A percentile compares a stretch with the other conserved stretches of the same genome.
Conservation (phyloP, 441 rosid genomes). For the Arabidopsis lyrata region DNA sequence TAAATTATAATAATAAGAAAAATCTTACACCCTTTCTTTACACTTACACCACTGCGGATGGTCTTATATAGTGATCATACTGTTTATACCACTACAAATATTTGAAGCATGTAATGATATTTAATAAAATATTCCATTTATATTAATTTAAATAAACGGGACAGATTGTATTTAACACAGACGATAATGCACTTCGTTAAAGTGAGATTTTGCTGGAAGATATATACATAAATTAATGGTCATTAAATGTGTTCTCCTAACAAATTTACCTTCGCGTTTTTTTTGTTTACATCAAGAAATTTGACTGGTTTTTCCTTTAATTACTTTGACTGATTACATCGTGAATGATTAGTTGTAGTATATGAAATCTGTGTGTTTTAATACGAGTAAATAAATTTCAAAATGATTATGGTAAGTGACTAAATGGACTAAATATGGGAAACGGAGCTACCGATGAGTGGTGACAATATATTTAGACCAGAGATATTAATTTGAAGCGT, state of each 20-base stretch:
- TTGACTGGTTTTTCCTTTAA: slow-evolving; percentile 22
- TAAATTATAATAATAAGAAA: too few species aligned
- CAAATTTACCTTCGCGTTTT: neutral
- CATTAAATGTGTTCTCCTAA: slow-evolving; percentile 10
- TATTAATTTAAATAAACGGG: slow-evolving; percentile 1
- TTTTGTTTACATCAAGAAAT: neutral
- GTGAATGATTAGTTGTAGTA: slow-evolving; percentile 26
- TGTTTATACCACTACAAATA: slow-evolving; percentile 10
- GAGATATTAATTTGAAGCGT: neutral
- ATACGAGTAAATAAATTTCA: neutral
- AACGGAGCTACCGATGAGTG: too few species aligned
- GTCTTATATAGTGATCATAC: too few species aligned
- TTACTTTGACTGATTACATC: slow-evolving; percentile 28
- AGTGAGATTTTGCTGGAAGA: slow-evolving; percentile 17
- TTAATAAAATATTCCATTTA: neutral
- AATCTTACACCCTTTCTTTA: too few species aligned
- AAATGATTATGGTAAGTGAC: slow-evolving; percentile 15
- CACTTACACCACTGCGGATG: too few species aligned
- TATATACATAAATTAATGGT: slow-evolving; percentile 14
- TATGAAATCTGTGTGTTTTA: neutral
- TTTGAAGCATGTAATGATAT: neutral
- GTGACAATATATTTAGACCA: too few species aligned
- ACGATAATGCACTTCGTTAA: slow-evolving; percentile 13
- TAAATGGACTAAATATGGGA: slow-evolving; percentile 18
- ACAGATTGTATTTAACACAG: neutral